Evolutionary conservation across 805 yeast species (phyloP).

Genomic region (Maudiozyma bulderi): DNA sequence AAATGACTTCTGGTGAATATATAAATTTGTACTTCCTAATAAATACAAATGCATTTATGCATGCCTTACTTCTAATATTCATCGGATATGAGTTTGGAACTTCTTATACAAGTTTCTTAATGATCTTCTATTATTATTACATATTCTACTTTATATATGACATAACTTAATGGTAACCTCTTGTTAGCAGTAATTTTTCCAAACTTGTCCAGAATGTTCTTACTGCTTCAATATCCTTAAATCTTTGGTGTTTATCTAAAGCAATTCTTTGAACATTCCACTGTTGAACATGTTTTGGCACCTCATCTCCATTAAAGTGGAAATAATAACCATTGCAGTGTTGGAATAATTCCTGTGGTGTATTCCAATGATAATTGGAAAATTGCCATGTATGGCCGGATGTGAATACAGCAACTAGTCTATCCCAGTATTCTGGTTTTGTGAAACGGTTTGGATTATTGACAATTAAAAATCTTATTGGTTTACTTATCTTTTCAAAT

Average conservation of each 20-base stretch:
- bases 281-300: slow-evolving; percentile 63
- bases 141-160: too few relatives aligned
- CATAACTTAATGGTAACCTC: slow-evolving; percentile 41
- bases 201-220: slow-evolving; percentile 78
- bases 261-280: slow-evolving; percentile 84
- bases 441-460: slow-evolving; percentile 80
- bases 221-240: slow-evolving; percentile 79
- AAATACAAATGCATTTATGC: neutral
- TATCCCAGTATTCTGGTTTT: slow-evolving; percentile 95
- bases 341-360: slow-evolving; percentile 74
- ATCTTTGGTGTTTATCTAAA: slow-evolving; percentile 74
- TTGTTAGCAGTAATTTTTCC: slow-evolving; percentile 60
- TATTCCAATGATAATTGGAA: slow-evolving; percentile 71
- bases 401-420: slow-evolving; percentile 90
- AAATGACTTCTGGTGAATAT: slow-evolving; percentile 31
- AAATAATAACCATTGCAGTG: slow-evolving; percentile 75
- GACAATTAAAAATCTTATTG: slow-evolving; percentile 48
- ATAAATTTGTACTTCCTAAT: neutral
- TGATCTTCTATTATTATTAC: too few relatives aligned
- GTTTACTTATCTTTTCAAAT: slow-evolving; percentile 24
- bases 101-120: too few relatives aligned
- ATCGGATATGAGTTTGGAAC: too few relatives aligned
- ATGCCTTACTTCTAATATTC: too few relatives aligned
- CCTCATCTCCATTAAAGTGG: slow-evolving; percentile 64
- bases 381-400: slow-evolving; percentile 98